phyloP scores from a whole-genome alignment of 257 asterid species.

The Forsythia suspensa region DNA sequence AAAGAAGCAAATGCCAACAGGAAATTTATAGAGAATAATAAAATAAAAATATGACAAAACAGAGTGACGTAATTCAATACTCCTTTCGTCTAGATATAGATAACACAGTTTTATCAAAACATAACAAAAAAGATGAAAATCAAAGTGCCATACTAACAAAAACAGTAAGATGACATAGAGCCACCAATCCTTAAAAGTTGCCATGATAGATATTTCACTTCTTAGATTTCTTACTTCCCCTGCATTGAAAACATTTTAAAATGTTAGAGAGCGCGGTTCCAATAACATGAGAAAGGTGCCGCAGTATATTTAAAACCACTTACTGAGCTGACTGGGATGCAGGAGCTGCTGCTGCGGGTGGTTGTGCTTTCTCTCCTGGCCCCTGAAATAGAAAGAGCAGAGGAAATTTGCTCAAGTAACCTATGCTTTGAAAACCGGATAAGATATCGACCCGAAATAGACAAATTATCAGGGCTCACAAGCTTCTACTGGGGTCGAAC shows the following conservation, averaged over 20 bases:
- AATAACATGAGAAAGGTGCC: neutral
- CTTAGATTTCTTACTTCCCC: slow-evolving; percentile 23
- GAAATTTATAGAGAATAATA: neutral
- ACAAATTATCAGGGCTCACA: no score
- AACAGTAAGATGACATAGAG: neutral
- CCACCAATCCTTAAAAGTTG: slow-evolving; percentile 5
- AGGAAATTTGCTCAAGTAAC: neutral
- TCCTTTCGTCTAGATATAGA: neutral
- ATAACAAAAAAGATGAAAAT: slow-evolving; percentile 4
- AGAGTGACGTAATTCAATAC: slow-evolving; percentile 1
- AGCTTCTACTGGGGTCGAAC: no score
- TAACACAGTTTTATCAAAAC: neutral
- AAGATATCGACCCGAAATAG: no score
- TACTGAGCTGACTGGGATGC: slow-evolving; percentile 17
- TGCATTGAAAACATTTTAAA: slow-evolving; percentile 2
- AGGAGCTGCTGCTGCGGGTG: slow-evolving; percentile 9
- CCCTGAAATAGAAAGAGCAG: slow-evolving; percentile 9
- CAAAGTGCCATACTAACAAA: slow-evolving; percentile 16
- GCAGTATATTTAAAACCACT: slow-evolving; percentile 2
- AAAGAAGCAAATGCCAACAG: neutral
- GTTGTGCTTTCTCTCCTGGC: slow-evolving; percentile 19
- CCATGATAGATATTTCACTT: slow-evolving; percentile 5
- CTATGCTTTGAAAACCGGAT: no score
- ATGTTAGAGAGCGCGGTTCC: neutral
- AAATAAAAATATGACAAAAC: neutral